A percentile compares a stretch with the other conserved stretches of the same genome.
Conservation (phyloP, 2,329 filamentous ascomycete species). For the Aspergillus nomiae region DNA sequence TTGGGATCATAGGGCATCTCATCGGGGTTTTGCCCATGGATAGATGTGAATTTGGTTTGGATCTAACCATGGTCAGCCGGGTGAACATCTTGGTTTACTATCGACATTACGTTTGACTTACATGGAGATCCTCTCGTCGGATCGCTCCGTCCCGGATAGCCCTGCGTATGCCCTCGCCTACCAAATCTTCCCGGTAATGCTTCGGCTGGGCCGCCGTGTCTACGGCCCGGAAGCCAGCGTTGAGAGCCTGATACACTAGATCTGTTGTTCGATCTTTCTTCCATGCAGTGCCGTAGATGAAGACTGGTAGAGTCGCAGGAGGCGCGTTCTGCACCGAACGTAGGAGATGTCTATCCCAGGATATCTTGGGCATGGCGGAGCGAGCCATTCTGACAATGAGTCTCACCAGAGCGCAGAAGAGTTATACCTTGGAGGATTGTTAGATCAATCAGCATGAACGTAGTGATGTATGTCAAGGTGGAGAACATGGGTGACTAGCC, state of each 20-base stretch:
- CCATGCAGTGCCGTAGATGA: constrained; percentile 84
- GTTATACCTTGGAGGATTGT: neutral
- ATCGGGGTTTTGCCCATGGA: constrained; percentile 61
- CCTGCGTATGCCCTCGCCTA: constrained; percentile 66
- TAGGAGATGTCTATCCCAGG: constrained; percentile 35
- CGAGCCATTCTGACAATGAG: constrained; percentile 21
- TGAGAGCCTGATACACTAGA: constrained; percentile 69
- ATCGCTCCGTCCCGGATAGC: constrained; percentile 64
- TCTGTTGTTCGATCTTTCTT: constrained; percentile 69
- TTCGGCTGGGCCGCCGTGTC: constrained; percentile 79
- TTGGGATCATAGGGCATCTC: constrained; percentile 65
- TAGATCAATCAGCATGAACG: neutral
- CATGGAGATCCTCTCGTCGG: constrained; percentile 63
- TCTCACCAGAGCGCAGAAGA: neutral
- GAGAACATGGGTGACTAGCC: neutral
- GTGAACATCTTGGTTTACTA: neutral
- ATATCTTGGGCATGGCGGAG: constrained; percentile 27
- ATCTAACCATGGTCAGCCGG: constrained; percentile 49
- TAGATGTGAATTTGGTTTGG: constrained; percentile 80
- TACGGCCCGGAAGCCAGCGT: constrained; percentile 69
- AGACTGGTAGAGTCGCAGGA: constrained; percentile 41
- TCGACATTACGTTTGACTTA: constrained; percentile 39
- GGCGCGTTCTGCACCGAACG: constrained; percentile 26
- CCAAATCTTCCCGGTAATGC: constrained; percentile 74
- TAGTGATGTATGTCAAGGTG: neutral